A percentile compares a stretch with the other conserved stretches of the same genome.
These are phyloP conservation scores for Myxozyma sirexii DNA, from an alignment of 805 yeast genomes.

Conservation along the genomic window DNA sequence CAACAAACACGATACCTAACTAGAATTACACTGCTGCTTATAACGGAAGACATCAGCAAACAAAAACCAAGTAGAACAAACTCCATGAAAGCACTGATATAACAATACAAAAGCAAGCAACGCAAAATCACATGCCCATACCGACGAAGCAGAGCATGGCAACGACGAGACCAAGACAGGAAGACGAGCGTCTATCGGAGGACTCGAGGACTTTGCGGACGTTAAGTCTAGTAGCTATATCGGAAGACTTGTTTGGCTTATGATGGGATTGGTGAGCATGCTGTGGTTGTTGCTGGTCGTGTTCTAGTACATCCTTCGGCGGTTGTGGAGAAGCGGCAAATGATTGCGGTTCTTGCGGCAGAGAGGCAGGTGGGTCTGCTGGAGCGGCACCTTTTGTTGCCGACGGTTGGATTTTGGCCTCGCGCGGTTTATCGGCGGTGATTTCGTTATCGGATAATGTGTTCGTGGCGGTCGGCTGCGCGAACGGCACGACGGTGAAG, in stretches of 20 bases:
- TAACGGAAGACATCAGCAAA: background rate
- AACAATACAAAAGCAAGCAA: background rate
- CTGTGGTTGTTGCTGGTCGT: background rate
- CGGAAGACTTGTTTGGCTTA: conserved; percentile 10
- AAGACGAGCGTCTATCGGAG: conserved; percentile 14
- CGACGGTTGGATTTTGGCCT: no score
- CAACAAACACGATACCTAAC: background rate
- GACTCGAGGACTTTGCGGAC: conserved; percentile 22
- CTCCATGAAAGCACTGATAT: background rate
- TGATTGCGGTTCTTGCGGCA: no score
- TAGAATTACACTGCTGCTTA: background rate
- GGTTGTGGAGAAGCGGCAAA: no score
- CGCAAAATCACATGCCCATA: conserved; percentile 26
- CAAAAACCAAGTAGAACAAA: background rate
- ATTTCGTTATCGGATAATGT: no score
- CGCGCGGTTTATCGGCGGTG: no score
- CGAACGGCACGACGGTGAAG: background rate
- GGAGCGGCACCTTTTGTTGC: no score
- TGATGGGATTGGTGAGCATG: background rate
- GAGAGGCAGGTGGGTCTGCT: no score
- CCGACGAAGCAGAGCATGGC: conserved; percentile 32
- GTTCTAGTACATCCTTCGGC: background rate
- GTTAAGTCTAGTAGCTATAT: conserved; percentile 25
- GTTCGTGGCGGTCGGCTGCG: no score
- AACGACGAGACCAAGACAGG: conserved; percentile 25